Evolutionary conservation across 106 monocot species (phyloP).

Genomic region (Acanthochlamys bracteata): DNA sequence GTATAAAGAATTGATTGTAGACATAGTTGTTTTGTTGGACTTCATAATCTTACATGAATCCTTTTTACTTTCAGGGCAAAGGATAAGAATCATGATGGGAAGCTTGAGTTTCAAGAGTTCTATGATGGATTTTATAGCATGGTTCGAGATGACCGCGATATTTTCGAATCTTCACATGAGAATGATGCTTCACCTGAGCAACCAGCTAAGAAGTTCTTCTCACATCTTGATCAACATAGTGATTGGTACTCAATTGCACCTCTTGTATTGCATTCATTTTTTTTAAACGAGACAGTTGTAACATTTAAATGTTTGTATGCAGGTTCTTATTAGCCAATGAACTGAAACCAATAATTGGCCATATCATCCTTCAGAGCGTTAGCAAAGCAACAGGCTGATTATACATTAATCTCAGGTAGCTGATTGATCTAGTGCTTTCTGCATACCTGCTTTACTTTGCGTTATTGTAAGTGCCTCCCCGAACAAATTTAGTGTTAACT

Average conservation of each 20-base stretch:
- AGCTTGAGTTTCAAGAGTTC: slow-evolving; percentile 80
- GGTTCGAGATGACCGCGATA: slow-evolving; percentile 46
- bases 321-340: slow-evolving; percentile 77
- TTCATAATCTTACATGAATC: background rate
- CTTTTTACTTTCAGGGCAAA: slow-evolving; percentile 42
- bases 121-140: slow-evolving; percentile 68
- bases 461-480: too few relatives aligned
- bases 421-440: background rate
- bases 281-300: background rate
- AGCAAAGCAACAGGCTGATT: slow-evolving; percentile 85
- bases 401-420: slow-evolving; percentile 60
- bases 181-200: slow-evolving; percentile 37
- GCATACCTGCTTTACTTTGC: too few relatives aligned
- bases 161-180: slow-evolving; percentile 16
- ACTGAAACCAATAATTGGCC: slow-evolving; percentile 54
- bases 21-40: background rate
- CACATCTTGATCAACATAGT: slow-evolving; percentile 60
- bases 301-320: slow-evolving; percentile 12
- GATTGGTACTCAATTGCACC: slow-evolving; percentile 46
- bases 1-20: background rate
- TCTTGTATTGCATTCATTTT: background rate
- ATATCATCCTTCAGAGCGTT: slow-evolving; percentile 77
- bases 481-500: too few relatives aligned
- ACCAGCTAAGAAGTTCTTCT: slow-evolving; percentile 54
- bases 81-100: slow-evolving; percentile 82